Base-by-base conservation (phyloP, 768 basidiomycete species). In the Psilocybe azurescens region DNA sequence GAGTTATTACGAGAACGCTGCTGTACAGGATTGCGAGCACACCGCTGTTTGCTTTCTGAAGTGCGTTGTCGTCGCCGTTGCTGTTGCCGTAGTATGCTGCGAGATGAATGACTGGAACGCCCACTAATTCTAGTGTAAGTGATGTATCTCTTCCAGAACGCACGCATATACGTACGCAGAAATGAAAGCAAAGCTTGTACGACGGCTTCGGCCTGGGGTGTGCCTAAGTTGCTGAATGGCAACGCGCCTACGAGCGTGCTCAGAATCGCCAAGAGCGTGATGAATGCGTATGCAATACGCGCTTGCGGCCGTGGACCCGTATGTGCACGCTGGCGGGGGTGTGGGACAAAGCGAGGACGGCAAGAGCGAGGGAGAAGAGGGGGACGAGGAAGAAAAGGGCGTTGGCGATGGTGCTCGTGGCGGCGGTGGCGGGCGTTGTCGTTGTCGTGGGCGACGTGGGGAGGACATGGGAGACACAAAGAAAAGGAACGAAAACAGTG, bases 141-240 rank as follows among this genome's bases (percentile, higher is more conserved):
- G 59, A 61, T 50, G 18, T 49, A 47, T 10, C 28, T 33, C 33
- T 44, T 28, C 30, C 47, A 52, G 39, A 66, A 48, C 59, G 14
- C 24, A 50, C 49, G 53, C 52, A 55, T 53, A 58, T 64, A 69
- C 70, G 57, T 58, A 70, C 72, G 60, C 32, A 62, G 29, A 61
- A 67, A 63, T 46, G 64, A 69, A 58, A 70, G 68, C 20, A 70
- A 65, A 56, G 67, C 63, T 59, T 71, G 61, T 58, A 67, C 53
- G 49, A 70, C 54, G 14, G 59, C 48, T 59, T 69, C 60, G 24
- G 63, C 58, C 49, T 57, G 56, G 55, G 61, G 32, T 8, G 67
- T 38, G 50, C 49, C 61, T 46, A 52, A 55, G 33, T 60, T 54
- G 50, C 53, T 56, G 7, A 62, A 51, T 24, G 65, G 61, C 44